These are phyloP conservation scores for Liquidambar formosana DNA, from an alignment of 164 flowering plant genomes.

Conservation along the genomic window DNA sequence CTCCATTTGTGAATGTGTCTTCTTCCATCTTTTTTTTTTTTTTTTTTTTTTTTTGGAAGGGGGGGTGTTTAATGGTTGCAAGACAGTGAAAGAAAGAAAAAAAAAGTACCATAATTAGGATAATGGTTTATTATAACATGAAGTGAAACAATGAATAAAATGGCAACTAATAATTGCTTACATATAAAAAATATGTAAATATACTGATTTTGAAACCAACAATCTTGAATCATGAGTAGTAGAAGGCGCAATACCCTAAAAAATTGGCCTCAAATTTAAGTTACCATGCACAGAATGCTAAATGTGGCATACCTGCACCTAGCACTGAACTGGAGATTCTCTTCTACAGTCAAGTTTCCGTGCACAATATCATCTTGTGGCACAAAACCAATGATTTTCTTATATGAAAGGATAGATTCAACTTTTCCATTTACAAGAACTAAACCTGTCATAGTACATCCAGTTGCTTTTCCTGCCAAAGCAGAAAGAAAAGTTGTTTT, in stretches of 20 bases:
- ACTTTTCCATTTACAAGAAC: constrained; percentile 62
- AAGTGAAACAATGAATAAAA: neutral
- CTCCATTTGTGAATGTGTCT: too few relatives aligned
- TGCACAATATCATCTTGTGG: constrained; percentile 87
- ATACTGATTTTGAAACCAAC: neutral
- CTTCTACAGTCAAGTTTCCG: constrained; percentile 77
- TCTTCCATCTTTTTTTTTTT: too few relatives aligned
- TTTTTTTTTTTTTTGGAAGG: too few relatives aligned
- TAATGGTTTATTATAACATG: too few relatives aligned
- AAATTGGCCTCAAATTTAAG: neutral
- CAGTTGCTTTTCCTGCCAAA: constrained; percentile 60
- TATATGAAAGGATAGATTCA: constrained; percentile 62
- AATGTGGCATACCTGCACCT: constrained; percentile 56
- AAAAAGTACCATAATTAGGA: too few relatives aligned
- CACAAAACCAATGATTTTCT: constrained; percentile 70
- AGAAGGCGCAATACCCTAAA: neutral
- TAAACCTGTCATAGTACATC: constrained; percentile 52
- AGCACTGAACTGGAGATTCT: constrained; percentile 73
- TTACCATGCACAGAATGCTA: neutral
- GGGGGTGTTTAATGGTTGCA: too few relatives aligned
- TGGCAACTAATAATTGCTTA: neutral
- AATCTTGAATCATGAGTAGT: neutral
- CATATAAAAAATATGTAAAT: neutral
- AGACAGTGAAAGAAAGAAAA: too few relatives aligned
- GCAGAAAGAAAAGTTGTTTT: constrained; percentile 81